Evolutionary conservation across 1,284 basidiomycete genomes (phyloP).

Genomic region (Heimioporus retisporus): DNA sequence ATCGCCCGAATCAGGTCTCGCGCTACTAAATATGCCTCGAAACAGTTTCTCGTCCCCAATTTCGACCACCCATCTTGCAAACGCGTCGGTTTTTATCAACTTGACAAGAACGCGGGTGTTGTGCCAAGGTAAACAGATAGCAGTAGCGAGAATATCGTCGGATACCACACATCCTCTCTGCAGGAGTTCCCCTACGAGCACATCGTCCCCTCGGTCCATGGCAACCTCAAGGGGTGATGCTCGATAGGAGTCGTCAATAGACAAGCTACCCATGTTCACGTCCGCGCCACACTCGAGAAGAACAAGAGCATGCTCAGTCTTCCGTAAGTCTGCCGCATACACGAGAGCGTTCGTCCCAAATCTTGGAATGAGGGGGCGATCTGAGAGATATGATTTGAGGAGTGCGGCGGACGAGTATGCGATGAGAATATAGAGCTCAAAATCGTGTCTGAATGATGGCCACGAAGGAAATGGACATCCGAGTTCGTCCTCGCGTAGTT

Average conservation of each 20-base stretch:
- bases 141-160: background rate
- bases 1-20: background rate
- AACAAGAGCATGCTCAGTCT: background rate
- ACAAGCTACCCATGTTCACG: background rate
- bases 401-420: background rate
- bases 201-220: background rate
- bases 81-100: background rate
- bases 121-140: constrained; percentile 8
- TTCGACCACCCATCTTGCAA: background rate
- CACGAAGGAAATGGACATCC: constrained; percentile 11
- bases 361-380: background rate
- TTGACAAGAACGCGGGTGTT: constrained; percentile 1
- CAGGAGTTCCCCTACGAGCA: constrained; percentile 2
- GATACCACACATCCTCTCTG: background rate
- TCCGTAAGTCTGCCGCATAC: constrained; percentile 6
- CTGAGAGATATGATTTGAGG: constrained; percentile 2
- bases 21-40: constrained; percentile 5
- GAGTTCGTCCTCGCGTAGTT: constrained; percentile 1
- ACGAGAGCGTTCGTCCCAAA: constrained; percentile 10
- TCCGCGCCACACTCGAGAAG: background rate
- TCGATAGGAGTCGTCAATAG: background rate
- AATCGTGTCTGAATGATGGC: constrained; percentile 2
- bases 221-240: constrained; percentile 10
- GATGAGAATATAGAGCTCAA: constrained; percentile 5
- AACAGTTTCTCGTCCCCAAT: background rate